Evolutionary conservation across 1,284 basidiomycete genomes (phyloP).

Genomic region (Fomitiporia mediterranea): DNA sequence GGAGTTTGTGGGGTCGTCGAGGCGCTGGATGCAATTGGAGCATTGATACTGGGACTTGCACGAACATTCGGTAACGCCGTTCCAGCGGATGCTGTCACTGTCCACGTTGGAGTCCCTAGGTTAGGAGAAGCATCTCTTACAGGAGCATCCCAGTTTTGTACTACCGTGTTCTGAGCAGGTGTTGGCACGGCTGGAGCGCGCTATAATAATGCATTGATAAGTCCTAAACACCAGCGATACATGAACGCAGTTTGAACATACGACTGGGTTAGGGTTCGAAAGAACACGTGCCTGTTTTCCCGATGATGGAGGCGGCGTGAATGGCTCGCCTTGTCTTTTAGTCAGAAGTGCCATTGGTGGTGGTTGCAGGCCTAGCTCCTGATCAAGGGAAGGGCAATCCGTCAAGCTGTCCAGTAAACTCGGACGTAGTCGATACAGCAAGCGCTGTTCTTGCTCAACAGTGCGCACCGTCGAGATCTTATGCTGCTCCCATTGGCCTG

Average conservation of each 20-base stretch:
- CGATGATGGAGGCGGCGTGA: not conserved
- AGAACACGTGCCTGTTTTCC: conserved; percentile 13
- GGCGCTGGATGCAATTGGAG: not conserved
- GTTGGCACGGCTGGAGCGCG: conserved; percentile 7
- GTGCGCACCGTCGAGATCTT: conserved; percentile 39
- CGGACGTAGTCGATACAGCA: conserved; percentile 55
- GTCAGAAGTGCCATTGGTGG: not conserved
- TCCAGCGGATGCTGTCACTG: not conserved
- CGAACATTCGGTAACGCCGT: not conserved
- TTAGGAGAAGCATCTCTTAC: not conserved
- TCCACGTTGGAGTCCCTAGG: not conserved
- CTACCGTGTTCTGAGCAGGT: not conserved
- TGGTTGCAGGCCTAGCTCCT: conserved; percentile 47
- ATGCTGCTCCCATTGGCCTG: conserved; percentile 56
- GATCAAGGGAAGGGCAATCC: conserved; percentile 51
- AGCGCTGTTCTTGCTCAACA: conserved; percentile 41
- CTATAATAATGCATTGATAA: not conserved
- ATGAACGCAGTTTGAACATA: not conserved
- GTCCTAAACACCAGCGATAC: not conserved
- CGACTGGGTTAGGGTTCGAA: conserved; percentile 13
- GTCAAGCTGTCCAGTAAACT: conserved; percentile 50
- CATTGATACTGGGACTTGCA: not conserved
- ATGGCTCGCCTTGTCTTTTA: conserved; percentile 5
- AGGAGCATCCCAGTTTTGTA: conserved; percentile 3
- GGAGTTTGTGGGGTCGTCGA: no score